Conservation (phyloP, 2,329 filamentous ascomycete genomes). For the Sphaerulina vaccinii region DNA sequence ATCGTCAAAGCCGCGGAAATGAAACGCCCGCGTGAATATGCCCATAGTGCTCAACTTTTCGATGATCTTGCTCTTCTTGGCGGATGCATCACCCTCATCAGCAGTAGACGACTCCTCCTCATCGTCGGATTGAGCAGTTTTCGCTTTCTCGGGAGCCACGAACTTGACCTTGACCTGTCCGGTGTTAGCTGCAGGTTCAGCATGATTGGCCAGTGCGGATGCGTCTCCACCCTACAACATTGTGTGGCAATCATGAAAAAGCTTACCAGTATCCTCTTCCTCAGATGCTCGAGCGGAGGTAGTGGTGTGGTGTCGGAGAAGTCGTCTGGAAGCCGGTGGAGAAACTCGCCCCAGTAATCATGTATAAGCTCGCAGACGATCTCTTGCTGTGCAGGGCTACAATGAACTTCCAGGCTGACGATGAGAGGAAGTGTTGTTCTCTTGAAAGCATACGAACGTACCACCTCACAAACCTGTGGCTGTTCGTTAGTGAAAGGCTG, state of each 20-base stretch:
- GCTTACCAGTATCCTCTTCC: conserved; percentile 65
- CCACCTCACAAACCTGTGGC: conserved; percentile 13
- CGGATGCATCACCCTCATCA: conserved; percentile 41
- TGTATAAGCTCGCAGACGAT: conserved; percentile 89
- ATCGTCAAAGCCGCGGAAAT: conserved; percentile 70
- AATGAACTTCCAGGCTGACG: conserved; percentile 89
- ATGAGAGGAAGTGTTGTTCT: conserved; percentile 67
- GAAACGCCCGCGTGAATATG: conserved; percentile 82
- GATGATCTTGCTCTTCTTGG: conserved; percentile 60
- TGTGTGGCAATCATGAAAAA: neutral
- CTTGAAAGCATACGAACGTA: conserved; percentile 4
- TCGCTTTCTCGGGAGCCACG: conserved; percentile 40
- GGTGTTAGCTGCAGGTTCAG: neutral
- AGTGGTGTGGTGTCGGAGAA: conserved; percentile 60
- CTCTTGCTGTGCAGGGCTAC: conserved; percentile 76
- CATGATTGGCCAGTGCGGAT: neutral
- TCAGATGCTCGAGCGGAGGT: conserved; percentile 64
- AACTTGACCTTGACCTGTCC: conserved; percentile 49
- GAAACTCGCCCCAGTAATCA: conserved; percentile 74
- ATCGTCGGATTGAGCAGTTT: conserved; percentile 11
- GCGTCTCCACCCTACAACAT: too few relatives aligned
- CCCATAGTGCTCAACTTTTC: conserved; percentile 71
- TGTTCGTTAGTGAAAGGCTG: neutral
- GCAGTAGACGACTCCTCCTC: conserved; percentile 34
- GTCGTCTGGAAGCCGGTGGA: conserved; percentile 60